Evolutionary conservation across 805 yeast genomes (phyloP).

Genomic region (Saccharomycopsis schoenii): DNA sequence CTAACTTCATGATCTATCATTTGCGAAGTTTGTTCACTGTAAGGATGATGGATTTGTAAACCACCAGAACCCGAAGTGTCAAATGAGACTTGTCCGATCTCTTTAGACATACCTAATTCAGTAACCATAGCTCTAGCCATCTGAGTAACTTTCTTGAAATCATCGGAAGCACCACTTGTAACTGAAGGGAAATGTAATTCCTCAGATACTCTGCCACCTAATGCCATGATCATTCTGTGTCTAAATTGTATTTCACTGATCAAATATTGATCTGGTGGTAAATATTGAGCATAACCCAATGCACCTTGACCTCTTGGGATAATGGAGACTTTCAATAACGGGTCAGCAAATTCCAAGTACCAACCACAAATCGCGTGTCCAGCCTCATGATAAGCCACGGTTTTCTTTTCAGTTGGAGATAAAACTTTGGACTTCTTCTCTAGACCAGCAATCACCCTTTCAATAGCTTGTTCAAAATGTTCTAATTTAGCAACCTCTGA

Average conservation of each 20-base stretch:
- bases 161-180: slow-evolving; percentile 88
- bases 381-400: slow-evolving; percentile 93
- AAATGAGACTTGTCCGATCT: slow-evolving; percentile 48
- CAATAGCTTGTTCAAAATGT: slow-evolving; percentile 89
- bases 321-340: slow-evolving; percentile 83
- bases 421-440: slow-evolving; percentile 76
- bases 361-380: slow-evolving; percentile 97
- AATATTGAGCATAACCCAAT: slow-evolving; percentile 89
- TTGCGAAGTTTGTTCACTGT: slow-evolving; percentile 62
- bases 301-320: slow-evolving; percentile 95
- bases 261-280: slow-evolving; percentile 82
- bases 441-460: slow-evolving; percentile 89
- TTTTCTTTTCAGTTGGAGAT: slow-evolving; percentile 68
- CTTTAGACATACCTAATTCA: slow-evolving; percentile 77
- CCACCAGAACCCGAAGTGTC: slow-evolving; percentile 43
- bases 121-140: slow-evolving; percentile 89
- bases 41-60: slow-evolving; percentile 48
- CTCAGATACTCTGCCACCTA: slow-evolving; percentile 89
- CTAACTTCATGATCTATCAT: slow-evolving; percentile 62
- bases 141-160: slow-evolving; percentile 81
- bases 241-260: slow-evolving; percentile 64
- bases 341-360: slow-evolving; percentile 83
- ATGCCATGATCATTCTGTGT: slow-evolving; percentile 87
- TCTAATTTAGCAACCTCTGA: slow-evolving; percentile 49
- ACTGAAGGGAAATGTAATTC: slow-evolving; percentile 81